Conservation (phyloP, 2,329 filamentous ascomycete genomes). For the Sporothrix dimorphospora region DNA sequence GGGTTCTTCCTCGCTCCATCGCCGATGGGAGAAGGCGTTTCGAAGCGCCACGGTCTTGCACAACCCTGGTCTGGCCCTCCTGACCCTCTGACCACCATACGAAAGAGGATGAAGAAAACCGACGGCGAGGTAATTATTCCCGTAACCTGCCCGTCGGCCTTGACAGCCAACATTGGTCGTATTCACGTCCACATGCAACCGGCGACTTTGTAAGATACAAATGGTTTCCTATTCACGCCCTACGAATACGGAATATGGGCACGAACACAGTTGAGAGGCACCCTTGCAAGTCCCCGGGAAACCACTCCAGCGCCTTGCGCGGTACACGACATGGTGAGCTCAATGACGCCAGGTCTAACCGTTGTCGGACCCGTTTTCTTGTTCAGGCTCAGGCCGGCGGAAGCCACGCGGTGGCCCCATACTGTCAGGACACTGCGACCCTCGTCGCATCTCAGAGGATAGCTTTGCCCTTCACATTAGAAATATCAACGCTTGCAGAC, state of each 20-base stretch:
- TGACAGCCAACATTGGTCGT: neutral
- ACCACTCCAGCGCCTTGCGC: neutral
- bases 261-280: neutral
- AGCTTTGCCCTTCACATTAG: neutral
- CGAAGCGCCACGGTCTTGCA: conserved; percentile 9
- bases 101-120: neutral
- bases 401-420: conserved; percentile 5
- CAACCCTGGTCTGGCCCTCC: neutral
- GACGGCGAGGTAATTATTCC: conserved; percentile 14
- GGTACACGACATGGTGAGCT: neutral
- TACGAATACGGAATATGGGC: neutral
- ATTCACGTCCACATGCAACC: neutral
- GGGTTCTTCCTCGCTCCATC: conserved; percentile 15
- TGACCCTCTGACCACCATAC: neutral
- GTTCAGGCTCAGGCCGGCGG: neutral
- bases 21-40: conserved; percentile 9
- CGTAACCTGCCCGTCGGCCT: neutral
- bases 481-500: neutral
- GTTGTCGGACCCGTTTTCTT: neutral
- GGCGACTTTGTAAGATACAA: neutral
- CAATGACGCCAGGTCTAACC: conserved; percentile 1
- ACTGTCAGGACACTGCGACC: neutral
- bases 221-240: neutral
- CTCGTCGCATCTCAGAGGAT: neutral
- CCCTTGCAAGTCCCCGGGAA: conserved; percentile 3